phyloP scores from a whole-genome alignment of 371 early-diverging fungal species.

The Apophysomyces trapeziformis region DNA sequence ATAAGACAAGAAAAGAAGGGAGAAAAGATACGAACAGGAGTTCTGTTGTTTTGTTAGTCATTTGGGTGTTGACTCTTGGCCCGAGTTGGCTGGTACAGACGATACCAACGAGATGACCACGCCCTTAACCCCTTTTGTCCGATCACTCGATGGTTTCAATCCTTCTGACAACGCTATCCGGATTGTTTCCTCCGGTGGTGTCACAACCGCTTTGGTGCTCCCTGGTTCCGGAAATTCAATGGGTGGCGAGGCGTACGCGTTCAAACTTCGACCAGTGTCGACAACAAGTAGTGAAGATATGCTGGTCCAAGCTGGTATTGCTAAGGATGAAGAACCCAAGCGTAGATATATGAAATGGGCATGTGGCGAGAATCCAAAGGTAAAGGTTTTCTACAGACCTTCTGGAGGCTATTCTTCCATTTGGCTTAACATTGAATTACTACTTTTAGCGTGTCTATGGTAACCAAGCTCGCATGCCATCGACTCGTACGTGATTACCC shows the following conservation, averaged over 20 bases:
- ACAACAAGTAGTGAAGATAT: constrained; percentile 66
- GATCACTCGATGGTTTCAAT: constrained; percentile 62
- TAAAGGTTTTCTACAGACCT: constrained; percentile 10
- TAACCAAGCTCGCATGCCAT: constrained; percentile 36
- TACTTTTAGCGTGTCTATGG: not conserved
- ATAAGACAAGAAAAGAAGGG: not conserved
- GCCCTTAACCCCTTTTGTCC: constrained; percentile 62
- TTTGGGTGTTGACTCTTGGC: constrained; percentile 69
- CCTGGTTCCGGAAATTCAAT: constrained; percentile 77
- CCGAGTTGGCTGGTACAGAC: constrained; percentile 48
- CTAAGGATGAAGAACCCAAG: constrained; percentile 24
- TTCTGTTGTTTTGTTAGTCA: constrained; percentile 30
- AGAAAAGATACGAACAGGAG: too few species aligned
- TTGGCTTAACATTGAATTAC: too few species aligned
- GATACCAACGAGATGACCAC: constrained; percentile 72
- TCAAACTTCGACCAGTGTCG: constrained; percentile 59
- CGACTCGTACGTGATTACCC: constrained; percentile 29
- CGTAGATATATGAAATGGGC: constrained; percentile 85
- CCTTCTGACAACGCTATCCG: constrained; percentile 66
- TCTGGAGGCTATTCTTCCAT: not conserved
- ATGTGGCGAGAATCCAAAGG: constrained; percentile 80
- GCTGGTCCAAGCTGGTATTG: constrained; percentile 60
- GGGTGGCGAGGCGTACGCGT: constrained; percentile 76
- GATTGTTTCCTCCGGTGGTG: constrained; percentile 73
- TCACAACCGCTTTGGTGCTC: constrained; percentile 73